Evolutionary conservation across 305 asterid genomes (phyloP), one percentile per base, ranked within the genome.

Genomic region (Ilex paraguariensis): DNA sequence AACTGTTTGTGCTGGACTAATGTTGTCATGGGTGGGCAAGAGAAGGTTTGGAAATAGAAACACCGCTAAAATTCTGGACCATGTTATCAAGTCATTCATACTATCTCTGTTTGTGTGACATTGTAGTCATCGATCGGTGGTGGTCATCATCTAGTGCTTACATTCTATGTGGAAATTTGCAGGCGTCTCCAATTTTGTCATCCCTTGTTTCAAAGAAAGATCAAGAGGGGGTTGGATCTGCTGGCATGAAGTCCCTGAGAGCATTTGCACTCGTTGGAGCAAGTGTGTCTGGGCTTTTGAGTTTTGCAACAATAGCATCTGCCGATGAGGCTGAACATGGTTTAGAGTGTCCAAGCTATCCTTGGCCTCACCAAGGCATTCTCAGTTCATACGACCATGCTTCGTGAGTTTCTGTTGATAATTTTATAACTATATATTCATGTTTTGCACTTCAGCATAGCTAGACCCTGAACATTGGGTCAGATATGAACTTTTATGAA

Each of bases 321-420:
- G 84, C 93, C 53, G 95, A 87, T 70, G 95, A 89, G 75, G 97
- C 95, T 44, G 97, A 87, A 68, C 95, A 89, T 73, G 97, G 97
- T 36, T 74, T 90, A 77, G 95, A 77, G 51, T 68, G 62, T 68
- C 67, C 96, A 17, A 75, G 50, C 75, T 84, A 89, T 76, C 95
- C 93, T 39, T 89, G 96, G 96, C 96, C 96, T 56, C 92, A 88
- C 73, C 52, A 77, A 68, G 95, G 96, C 81, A 83, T 87, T 54
- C 85, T 89, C 60, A 84, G 88, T 76, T 87, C 95, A 57, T 89
- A 86, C 72, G 95, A 89, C 77, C 95, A 89, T 74, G 79, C 89
- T 66, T 87, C 91, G 96, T 89, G 74, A 86, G 93, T 83, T 48
- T 70, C 31, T 15, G 12, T 54, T 21, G 32, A 61, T 57, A 54